Evolutionary conservation across 768 basidiomycete species (phyloP), one percentile per base, ranked within the genome.

Genomic region (Glaciozyma antarctica): DNA sequence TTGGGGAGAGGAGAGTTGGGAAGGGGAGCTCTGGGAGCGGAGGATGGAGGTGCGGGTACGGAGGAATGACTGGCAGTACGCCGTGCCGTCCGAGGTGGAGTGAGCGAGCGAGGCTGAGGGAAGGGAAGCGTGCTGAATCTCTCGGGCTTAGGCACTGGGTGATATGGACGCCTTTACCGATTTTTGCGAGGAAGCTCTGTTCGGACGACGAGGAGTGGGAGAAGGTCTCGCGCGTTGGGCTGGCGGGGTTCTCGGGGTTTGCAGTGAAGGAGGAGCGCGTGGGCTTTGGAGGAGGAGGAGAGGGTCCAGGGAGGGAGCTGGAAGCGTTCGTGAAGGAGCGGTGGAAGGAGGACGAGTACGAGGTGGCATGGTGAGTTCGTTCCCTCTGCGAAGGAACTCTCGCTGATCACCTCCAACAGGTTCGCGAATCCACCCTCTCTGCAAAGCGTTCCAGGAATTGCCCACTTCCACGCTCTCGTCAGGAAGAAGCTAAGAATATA

Each of bases 141-240:
- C 38, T 41, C 12, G 12, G 2, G 38, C 32, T 32, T 32, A 70
- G 68, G 3, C 68, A 70, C 60, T 70, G 28, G 34, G 68, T 70
- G 43, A 60, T 66, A 52, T 70, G 68, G 68, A 60, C 93, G 93
- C 62, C 77, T 77, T 75, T 87, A 81, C 61, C 93, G 74, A 60
- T 79, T 76, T 59, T 77, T 74, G 12, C 72, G 62, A 9, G 69
- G 64, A 19, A 73, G 69, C 44, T 76, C 76, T 82, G 54, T 60
- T 2, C 70, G 64, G 72, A 86, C 88, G 7, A 78, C 78, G 2
- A 79, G 78, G 75, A 94, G 91, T 21, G 90, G 73, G 5, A 74
- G 71, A 8, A 73, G 21, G 47, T 48, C 47, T 21, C 47, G 21
- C 19, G 12, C 3, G 21, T 48, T 24, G 47, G 47, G 21, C 21